Evolutionary conservation across 208 protist species (phyloP).

Genomic region (Trypanosoma brucei): DNA sequence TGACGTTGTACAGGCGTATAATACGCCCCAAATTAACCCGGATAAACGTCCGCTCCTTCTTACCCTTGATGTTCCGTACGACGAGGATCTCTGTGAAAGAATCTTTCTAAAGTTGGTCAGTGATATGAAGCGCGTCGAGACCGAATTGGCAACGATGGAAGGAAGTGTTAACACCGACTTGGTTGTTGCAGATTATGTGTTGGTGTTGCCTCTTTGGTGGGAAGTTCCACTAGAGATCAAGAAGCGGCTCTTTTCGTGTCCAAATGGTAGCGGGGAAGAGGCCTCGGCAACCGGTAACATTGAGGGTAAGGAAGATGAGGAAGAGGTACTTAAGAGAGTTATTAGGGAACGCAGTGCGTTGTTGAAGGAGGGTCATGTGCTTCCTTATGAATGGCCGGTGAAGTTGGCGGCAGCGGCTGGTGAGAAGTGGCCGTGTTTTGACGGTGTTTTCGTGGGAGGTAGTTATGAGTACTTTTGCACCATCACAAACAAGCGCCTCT

Average conservation of each 20-base stretch:
- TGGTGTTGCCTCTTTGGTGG: conserved; percentile 87
- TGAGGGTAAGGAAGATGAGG: not conserved
- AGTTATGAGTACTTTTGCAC: conserved; percentile 86
- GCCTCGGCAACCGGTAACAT: not conserved
- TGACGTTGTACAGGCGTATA: conserved; percentile 34
- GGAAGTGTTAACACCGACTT: not conserved
- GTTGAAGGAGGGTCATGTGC: conserved; percentile 51
- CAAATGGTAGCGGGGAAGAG: not conserved
- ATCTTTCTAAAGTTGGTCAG: conserved; percentile 73
- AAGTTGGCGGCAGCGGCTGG: conserved; percentile 43
- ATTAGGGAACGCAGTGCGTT: conserved; percentile 40
- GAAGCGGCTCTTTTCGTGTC: conserved; percentile 57
- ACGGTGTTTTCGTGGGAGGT: conserved; percentile 74
- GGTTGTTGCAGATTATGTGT: conserved; percentile 61
- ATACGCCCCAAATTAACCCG: conserved; percentile 31
- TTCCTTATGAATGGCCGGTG: conserved; percentile 61
- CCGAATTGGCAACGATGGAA: not conserved
- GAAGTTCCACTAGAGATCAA: conserved; percentile 50
- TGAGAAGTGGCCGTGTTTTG: conserved; percentile 61
- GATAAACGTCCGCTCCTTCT: conserved; percentile 52
- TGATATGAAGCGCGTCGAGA: conserved; percentile 41
- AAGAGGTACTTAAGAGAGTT: conserved; percentile 18
- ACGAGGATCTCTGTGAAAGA: conserved; percentile 84
- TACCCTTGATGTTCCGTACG: conserved; percentile 85
- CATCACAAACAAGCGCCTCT: conserved; percentile 66